Percentiles rank a stretch among this genome's conserved stretches.
Conservation (phyloP, 176 grass and related monocot species). For the Raddia guianensis region DNA sequence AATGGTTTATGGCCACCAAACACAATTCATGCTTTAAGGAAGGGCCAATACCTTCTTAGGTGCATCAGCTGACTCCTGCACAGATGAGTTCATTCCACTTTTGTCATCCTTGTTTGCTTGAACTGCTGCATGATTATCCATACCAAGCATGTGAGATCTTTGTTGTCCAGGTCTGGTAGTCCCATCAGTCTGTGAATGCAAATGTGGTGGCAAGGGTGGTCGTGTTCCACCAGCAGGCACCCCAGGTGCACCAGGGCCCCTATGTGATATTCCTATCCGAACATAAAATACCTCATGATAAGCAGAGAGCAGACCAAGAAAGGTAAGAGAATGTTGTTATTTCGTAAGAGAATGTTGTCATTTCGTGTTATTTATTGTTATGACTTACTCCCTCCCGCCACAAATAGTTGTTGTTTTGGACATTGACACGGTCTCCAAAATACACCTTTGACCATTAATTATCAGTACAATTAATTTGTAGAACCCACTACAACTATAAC, state of each 20-base stretch:
- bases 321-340: constrained; percentile 16
- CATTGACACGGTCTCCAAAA: too few species aligned
- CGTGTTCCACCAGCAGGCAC: constrained; percentile 53
- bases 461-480: too few species aligned
- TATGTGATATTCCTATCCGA: constrained; percentile 59
- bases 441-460: too few species aligned
- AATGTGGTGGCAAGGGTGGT: constrained; percentile 67
- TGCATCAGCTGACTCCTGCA: constrained; percentile 53
- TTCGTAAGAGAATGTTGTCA: constrained; percentile 19
- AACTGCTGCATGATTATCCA: constrained; percentile 60
- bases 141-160: constrained; percentile 58
- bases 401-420: too few species aligned
- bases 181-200: constrained; percentile 63
- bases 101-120: constrained; percentile 58
- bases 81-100: constrained; percentile 48
- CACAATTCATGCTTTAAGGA: constrained; percentile 13
- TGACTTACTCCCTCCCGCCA: neutral
- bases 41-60: constrained; percentile 68
- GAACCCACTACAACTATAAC: too few species aligned
- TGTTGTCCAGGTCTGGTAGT: constrained; percentile 54
- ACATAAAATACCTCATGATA: constrained; percentile 42
- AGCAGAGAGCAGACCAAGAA: constrained; percentile 26
- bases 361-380: constrained; percentile 4
- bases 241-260: constrained; percentile 54
- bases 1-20: neutral